These are phyloP conservation scores for Cyclospora cayetanensis DNA, from an alignment of 169 alveolate species.

Conservation along the genomic window DNA sequence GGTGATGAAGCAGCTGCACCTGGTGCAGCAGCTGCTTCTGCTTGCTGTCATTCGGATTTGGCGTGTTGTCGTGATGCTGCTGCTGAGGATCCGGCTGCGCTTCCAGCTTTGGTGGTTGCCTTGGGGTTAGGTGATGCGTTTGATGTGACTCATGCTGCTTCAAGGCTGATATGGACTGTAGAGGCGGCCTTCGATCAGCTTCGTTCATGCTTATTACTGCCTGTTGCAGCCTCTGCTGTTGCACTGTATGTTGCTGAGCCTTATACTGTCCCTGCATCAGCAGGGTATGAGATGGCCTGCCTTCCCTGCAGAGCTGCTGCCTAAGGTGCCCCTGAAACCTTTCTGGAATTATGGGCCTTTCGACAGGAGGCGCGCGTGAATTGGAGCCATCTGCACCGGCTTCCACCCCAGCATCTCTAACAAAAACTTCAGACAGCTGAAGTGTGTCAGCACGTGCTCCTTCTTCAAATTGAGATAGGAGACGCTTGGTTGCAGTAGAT, in stretches of 20 bases:
- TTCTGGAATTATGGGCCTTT: neutral
- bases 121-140: neutral
- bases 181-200: neutral
- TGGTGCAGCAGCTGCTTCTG: neutral
- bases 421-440: neutral
- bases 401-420: neutral
- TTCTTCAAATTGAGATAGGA: neutral
- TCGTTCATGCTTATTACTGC: neutral
- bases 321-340: neutral
- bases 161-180: neutral
- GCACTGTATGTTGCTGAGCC: neutral
- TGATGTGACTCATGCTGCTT: neutral
- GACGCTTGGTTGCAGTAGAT: neutral
- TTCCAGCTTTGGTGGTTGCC: neutral
- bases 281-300: constrained; percentile 12
- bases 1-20: neutral
- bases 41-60: neutral
- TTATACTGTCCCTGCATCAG: neutral
- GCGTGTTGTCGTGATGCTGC: neutral
- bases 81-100: neutral
- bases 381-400: neutral
- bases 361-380: neutral
- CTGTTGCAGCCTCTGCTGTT: neutral
- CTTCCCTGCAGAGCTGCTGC: constrained; percentile 37
- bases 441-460: neutral